Base-by-base conservation (phyloP, 345 rosid species). In the Euphorbia peplus region DNA sequence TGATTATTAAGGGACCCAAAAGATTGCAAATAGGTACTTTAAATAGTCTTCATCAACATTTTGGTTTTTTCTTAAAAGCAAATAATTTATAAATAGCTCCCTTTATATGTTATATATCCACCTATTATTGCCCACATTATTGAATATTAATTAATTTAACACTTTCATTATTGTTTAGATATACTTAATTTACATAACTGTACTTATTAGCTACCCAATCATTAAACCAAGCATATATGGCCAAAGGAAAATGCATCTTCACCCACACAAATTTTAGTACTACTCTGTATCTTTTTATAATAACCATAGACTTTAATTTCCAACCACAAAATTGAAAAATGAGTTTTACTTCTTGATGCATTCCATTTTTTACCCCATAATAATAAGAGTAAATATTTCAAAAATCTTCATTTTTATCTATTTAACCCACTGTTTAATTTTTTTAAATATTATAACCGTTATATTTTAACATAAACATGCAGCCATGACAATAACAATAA, bases 1-100 rank as follows among this genome's bases (percentile, higher is more conserved):
- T 77, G 78, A 76, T 80, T 76, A 79, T 66, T 57, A 42, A 69
- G 73, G 71, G 55, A 10, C 72, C 72, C 74, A 72, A 66, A 72
- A 80, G 75, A 83, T 76, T 78, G 48, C 37, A 71, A 37, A 32
- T 67, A 73, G 70, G 63, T 60, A 76, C 25, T 63, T 15, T 72
- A 42, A 30, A 55, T 77, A 52, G 16, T 64, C 60, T 22, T 67
- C 60, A 50, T 67, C 41, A 58, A 65, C 48, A 42, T 68, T 54
- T 67, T 18, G 32, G 60, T 59, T 5, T n/a, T 41, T 15, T 48
- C n/a, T 55, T 57, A 0, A n/a, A n/a, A n/a, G n/a, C n/a, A n/a
- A n/a, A 28, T 26, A 0, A 28, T 16, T 1, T 10, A 5, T 10
- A 22, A 7, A 54, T 54, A 22, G 24, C 12, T 54, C 12, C 16